Evolutionary conservation across 345 rosid species (phyloP).

Genomic region (Fremontodendron californicum): DNA sequence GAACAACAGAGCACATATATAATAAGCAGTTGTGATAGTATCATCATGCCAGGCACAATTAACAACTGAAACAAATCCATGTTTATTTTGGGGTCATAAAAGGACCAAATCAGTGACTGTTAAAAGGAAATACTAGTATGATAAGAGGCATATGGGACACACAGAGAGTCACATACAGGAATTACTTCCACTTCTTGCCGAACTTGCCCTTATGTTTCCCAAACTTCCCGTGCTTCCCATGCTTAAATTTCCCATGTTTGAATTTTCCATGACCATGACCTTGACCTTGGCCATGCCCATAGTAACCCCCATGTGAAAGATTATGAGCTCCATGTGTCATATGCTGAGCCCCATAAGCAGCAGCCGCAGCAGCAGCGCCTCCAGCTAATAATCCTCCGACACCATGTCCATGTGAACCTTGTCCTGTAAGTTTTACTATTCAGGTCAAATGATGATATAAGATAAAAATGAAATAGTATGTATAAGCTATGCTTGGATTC

Average conservation of each 20-base stretch:
- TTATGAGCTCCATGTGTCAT: conserved; percentile 39
- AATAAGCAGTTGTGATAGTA: neutral
- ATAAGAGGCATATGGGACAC: neutral
- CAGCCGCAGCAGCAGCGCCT: conserved; percentile 65
- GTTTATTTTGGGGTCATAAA: neutral
- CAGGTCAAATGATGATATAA: neutral
- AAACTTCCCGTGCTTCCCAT: conserved; percentile 37
- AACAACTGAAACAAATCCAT: neutral
- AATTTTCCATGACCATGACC: conserved; percentile 29
- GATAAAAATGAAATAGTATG: neutral
- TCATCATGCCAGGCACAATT: neutral
- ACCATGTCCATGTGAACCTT: conserved; percentile 30
- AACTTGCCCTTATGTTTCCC: conserved; percentile 56
- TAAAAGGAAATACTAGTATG: neutral
- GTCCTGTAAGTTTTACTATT: conserved; percentile 27
- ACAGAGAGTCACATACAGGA: no score
- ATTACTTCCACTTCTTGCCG: conserved; percentile 4
- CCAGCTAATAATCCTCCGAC: conserved; percentile 66
- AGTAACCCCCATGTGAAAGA: neutral
- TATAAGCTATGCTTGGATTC: no score
- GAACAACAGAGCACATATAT: neutral
- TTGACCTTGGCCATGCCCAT: conserved; percentile 37
- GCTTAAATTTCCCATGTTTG: conserved; percentile 39
- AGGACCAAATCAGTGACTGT: neutral
- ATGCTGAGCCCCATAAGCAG: conserved; percentile 66